phyloP scores from a whole-genome alignment of 352 stramenopile species.

The Phytopythium sindhum region DNA sequence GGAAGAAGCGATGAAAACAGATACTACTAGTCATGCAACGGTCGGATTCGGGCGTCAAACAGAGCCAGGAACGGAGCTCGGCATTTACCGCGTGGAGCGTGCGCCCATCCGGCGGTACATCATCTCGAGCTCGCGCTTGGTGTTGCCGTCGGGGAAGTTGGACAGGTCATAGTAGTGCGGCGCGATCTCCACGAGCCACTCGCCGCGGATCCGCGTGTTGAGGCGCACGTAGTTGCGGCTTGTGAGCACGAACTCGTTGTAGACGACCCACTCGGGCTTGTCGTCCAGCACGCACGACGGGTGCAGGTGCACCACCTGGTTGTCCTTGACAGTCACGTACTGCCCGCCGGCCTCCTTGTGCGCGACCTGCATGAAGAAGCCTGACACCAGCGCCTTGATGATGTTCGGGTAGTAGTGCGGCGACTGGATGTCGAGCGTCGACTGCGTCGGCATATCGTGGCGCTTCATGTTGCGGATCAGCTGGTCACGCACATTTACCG shows the following conservation, averaged over 20 bases:
- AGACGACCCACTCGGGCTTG: constrained; percentile 98
- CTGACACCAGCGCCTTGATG: constrained; percentile 90
- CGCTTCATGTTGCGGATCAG: constrained; percentile 97
- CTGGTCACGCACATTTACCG: constrained; percentile 95
- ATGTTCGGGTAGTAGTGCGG: constrained; percentile 93
- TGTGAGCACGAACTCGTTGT: constrained; percentile 99
- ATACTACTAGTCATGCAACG: neutral
- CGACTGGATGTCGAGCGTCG: constrained; percentile 71
- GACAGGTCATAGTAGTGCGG: constrained; percentile 98
- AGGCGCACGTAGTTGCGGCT: constrained; percentile 99
- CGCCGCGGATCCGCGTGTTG: constrained; percentile 92
- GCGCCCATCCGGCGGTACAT: constrained; percentile 68
- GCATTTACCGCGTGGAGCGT: constrained; percentile 25
- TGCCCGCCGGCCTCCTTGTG: constrained; percentile 86
- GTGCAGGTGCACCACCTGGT: constrained; percentile 98
- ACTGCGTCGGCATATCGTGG: constrained; percentile 70
- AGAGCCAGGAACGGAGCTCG: neutral
- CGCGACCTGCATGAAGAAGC: constrained; percentile 98
- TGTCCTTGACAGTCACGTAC: constrained; percentile 99
- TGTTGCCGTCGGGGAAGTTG: constrained; percentile 97
- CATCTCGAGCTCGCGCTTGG: constrained; percentile 93
- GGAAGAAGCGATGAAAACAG: neutral
- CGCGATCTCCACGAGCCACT: constrained; percentile 92
- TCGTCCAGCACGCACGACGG: constrained; percentile 95
- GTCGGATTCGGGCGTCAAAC: neutral